Conservation (phyloP, 495 filamentous ascomycete genomes). For the Staphylotrichum tortipilum region DNA sequence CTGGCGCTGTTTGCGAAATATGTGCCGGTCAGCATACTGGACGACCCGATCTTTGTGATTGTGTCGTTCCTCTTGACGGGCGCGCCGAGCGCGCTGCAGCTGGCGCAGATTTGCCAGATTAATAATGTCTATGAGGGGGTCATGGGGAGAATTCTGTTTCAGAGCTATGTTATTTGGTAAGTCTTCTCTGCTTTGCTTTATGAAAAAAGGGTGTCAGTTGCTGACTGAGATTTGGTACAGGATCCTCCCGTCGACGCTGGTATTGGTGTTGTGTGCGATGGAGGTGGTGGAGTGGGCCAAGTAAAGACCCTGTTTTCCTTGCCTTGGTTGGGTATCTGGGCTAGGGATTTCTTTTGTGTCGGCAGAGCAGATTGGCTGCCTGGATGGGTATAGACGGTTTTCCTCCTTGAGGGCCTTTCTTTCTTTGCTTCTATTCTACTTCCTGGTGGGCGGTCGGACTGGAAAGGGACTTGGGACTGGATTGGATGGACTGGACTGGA, state of each 20-base stretch:
- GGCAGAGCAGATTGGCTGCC: no score
- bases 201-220: background rate
- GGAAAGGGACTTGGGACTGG: no score
- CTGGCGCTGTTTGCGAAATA: conserved; percentile 87
- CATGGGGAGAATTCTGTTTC: conserved; percentile 89
- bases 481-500: no score
- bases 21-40: conserved; percentile 85
- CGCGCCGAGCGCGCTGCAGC: conserved; percentile 85
- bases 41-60: conserved; percentile 95
- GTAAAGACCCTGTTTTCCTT: no score
- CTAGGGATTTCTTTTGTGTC: no score
- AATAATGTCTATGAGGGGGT: conserved; percentile 90
- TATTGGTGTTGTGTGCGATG: conserved; percentile 83
- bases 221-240: conserved; percentile 37
- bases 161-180: conserved; percentile 95
- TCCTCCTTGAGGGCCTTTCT: no score
- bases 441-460: no score
- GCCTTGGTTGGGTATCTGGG: no score
- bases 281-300: conserved; percentile 88
- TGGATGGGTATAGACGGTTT: no score
- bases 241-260: conserved; percentile 88
- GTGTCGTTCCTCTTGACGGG: conserved; percentile 95
- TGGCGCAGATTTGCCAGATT: conserved; percentile 98
- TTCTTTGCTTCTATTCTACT: no score
- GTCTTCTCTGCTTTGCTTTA: conserved; percentile 19